Evolutionary conservation across 1,139 yeast species (phyloP).

Genomic region (Yamadazyma epiphylla): DNA sequence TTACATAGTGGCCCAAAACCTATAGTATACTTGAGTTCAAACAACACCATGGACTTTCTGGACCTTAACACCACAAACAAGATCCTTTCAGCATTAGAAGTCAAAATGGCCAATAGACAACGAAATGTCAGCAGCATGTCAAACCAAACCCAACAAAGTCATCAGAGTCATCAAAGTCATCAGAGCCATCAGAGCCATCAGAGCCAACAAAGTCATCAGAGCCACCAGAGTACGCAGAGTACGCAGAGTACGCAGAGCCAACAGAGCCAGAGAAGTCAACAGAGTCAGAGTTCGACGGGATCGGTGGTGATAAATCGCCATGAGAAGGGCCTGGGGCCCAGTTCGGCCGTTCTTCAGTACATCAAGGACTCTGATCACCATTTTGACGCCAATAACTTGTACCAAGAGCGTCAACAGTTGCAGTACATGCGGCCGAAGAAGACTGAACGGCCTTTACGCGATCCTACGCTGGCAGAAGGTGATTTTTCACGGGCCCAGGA

Average conservation of each 20-base stretch:
- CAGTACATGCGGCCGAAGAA: too few relatives aligned
- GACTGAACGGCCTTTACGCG: too few relatives aligned
- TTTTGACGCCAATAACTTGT: too few relatives aligned
- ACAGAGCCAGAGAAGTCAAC: not conserved
- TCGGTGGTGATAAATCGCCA: not conserved
- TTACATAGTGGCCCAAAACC: too few relatives aligned
- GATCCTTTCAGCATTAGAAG: slow-evolving; percentile 23
- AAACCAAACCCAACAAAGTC: not conserved
- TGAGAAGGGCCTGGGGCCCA: too few relatives aligned
- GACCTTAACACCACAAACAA: slow-evolving; percentile 16
- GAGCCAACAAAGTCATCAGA: not conserved
- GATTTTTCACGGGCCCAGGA: too few relatives aligned
- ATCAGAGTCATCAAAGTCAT: not conserved
- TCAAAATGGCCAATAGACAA: slow-evolving; percentile 23
- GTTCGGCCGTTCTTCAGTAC: too few relatives aligned
- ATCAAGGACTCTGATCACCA: too few relatives aligned
- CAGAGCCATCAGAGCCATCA: not conserved
- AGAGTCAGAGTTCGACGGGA: not conserved
- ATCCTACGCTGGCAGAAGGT: too few relatives aligned
- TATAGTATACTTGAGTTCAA: too few relatives aligned
- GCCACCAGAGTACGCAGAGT: not conserved
- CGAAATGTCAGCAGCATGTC: not conserved
- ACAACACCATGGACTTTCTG: not conserved
- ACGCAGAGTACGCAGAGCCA: not conserved
- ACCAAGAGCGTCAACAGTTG: too few relatives aligned